These are phyloP conservation scores for Asterionellopsis glacialis DNA, from an alignment of 108 stramenopile genomes.

Conservation along the genomic window DNA sequence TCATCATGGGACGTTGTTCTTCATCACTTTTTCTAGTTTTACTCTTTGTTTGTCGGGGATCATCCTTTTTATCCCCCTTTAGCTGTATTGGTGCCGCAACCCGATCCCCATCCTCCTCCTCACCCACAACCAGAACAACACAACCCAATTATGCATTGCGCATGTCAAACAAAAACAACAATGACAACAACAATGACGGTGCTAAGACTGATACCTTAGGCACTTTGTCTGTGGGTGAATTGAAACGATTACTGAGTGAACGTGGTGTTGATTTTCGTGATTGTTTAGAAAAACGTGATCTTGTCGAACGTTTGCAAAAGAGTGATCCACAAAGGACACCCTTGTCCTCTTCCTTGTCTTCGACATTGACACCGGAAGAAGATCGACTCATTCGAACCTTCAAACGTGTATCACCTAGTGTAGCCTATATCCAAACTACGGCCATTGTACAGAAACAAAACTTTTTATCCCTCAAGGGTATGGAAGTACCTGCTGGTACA, in stretches of 20 bases:
- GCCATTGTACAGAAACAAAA: background rate
- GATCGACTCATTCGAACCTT: conserved; percentile 43
- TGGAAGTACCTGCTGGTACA: conserved; percentile 56
- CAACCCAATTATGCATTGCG: too few species aligned
- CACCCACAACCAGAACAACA: too few species aligned
- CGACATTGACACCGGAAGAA: conserved; percentile 27
- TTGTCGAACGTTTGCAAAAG: conserved; percentile 42
- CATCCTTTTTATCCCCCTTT: too few species aligned
- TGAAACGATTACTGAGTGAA: conserved; percentile 60
- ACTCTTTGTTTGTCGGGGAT: too few species aligned
- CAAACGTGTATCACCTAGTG: conserved; percentile 45
- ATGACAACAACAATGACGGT: too few species aligned
- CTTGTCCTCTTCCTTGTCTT: background rate
- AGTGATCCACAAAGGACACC: background rate
- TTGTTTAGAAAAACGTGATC: conserved; percentile 66
- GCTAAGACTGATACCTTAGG: background rate
- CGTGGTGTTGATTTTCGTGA: conserved; percentile 74
- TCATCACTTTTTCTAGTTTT: too few species aligned
- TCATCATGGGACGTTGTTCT: too few species aligned
- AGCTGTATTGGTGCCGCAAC: too few species aligned
- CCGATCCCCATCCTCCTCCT: too few species aligned
- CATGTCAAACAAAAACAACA: too few species aligned
- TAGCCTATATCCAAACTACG: conserved; percentile 58
- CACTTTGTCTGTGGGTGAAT: conserved; percentile 50
- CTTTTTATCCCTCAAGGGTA: conserved; percentile 13